A percentile compares a stretch with the other conserved stretches of the same genome.
Evolutionary conservation across 2,329 filamentous ascomycete species (phyloP).

Genomic region (Colletotrichum sidae): DNA sequence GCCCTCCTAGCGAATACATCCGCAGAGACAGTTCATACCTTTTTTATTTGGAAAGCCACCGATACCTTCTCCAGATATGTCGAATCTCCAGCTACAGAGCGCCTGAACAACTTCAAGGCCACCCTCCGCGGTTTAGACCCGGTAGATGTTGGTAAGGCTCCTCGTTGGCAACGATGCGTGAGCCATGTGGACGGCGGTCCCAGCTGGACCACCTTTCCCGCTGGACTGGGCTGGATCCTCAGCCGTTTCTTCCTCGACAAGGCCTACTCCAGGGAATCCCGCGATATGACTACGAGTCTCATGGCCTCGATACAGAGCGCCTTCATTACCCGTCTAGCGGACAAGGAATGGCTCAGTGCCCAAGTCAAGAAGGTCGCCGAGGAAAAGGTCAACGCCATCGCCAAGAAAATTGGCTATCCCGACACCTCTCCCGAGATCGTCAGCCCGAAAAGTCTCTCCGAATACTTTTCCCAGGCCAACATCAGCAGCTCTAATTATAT

Average conservation of each 20-base stretch:
- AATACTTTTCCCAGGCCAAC: constrained; percentile 67
- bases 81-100: constrained; percentile 68
- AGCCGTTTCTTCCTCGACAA: constrained; percentile 78
- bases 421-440: constrained; percentile 70
- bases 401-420: constrained; percentile 76
- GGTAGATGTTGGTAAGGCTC: constrained; percentile 55
- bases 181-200: constrained; percentile 58
- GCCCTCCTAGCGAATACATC: constrained; percentile 64
- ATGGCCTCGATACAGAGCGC: constrained; percentile 77
- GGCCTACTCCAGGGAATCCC: constrained; percentile 74
- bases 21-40: constrained; percentile 67
- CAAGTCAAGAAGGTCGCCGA: constrained; percentile 69
- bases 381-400: constrained; percentile 73
- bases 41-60: constrained; percentile 73
- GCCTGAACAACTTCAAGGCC: constrained; percentile 63
- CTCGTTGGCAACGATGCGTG: constrained; percentile 75
- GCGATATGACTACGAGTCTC: constrained; percentile 74
- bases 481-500: constrained; percentile 66
- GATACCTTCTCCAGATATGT: constrained; percentile 63
- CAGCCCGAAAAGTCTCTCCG: constrained; percentile 64
- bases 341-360: constrained; percentile 73
- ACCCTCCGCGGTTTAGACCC: constrained; percentile 21
- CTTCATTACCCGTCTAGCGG: constrained; percentile 69
- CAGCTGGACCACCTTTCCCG: constrained; percentile 13
- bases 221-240: constrained; percentile 74